phyloP scores from a whole-genome alignment of 2,329 filamentous ascomycete species.

The Aspergillus luchuensis region DNA sequence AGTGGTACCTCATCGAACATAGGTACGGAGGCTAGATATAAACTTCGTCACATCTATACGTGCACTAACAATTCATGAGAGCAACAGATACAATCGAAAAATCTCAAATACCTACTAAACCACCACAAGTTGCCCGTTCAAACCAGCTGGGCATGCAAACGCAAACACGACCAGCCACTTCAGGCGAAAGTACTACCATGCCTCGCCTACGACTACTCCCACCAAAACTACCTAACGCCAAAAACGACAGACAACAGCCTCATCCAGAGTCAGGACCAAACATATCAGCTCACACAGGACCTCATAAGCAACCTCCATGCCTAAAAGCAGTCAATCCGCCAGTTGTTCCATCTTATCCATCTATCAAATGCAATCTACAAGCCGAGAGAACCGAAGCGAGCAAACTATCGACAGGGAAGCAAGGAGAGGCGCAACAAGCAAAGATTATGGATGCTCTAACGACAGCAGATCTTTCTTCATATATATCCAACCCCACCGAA shows the following conservation, averaged over 20 bases:
- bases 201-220: neutral
- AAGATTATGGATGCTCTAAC: neutral
- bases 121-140: neutral
- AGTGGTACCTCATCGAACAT: neutral
- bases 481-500: constrained; percentile 30
- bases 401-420: neutral
- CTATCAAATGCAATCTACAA: neutral
- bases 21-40: neutral
- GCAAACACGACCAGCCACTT: neutral
- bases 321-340: neutral
- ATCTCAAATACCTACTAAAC: neutral
- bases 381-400: neutral
- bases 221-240: neutral
- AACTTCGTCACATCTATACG: neutral
- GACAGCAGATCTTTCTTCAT: constrained; percentile 34
- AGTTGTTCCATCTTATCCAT: neutral
- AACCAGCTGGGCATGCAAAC: too few relatives aligned
- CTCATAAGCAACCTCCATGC: neutral
- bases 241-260: neutral
- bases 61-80: neutral
- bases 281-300: neutral
- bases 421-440: neutral
- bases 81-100: neutral
- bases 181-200: neutral
- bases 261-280: neutral